A percentile compares a stretch with the other conserved stretches of the same genome.
Evolutionary conservation across 2,329 filamentous ascomycete species (phyloP).

Genomic region (Penicillium griseofulvum): DNA sequence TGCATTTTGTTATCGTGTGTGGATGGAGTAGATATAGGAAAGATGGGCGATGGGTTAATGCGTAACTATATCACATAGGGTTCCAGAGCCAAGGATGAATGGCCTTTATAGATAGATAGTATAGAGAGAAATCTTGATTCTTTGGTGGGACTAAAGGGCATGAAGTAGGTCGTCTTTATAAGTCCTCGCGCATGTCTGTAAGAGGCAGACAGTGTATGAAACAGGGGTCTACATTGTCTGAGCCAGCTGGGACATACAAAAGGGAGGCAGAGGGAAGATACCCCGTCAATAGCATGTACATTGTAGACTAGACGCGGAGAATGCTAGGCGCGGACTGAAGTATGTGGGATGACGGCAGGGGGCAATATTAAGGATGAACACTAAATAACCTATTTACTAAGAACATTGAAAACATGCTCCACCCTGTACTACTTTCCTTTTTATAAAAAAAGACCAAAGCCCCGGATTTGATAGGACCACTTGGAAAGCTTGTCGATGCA

Average conservation of each 20-base stretch:
- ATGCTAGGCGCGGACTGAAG: slow-evolving; percentile 6
- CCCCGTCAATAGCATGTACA: neutral
- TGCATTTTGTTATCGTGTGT: slow-evolving; percentile 2
- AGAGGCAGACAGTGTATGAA: neutral
- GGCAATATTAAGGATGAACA: neutral
- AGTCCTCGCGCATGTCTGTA: neutral
- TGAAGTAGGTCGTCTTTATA: slow-evolving; percentile 1
- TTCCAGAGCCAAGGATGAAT: too few relatives aligned
- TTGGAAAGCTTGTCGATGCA: neutral
- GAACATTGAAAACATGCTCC: neutral
- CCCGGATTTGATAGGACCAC: neutral
- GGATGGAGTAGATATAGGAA: neutral
- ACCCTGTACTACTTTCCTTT: neutral
- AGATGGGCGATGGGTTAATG: neutral
- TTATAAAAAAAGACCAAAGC: neutral
- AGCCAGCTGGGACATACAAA: neutral
- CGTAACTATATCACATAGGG: neutral
- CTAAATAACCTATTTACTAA: neutral
- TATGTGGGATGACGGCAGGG: slow-evolving; percentile 5
- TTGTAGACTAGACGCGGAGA: slow-evolving; percentile 6
- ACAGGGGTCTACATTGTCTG: slow-evolving; percentile 2
- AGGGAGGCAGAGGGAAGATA: neutral
- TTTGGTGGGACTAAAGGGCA: neutral
- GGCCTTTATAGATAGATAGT: neutral
- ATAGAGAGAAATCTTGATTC: neutral